Conservation (phyloP, 805 yeast species). For the Ogataea pilisensis region DNA sequence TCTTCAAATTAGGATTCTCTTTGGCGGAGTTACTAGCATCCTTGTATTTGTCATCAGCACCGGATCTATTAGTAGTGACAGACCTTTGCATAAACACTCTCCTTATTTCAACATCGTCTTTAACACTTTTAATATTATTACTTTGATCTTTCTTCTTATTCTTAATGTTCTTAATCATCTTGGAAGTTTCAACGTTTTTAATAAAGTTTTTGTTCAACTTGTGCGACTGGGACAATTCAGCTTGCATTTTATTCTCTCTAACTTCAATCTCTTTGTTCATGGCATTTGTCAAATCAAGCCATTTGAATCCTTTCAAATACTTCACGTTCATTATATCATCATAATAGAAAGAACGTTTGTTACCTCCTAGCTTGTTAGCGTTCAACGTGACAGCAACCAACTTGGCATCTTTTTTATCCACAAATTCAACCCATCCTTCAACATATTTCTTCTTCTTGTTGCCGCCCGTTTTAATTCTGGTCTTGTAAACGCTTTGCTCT, state of each 20-base stretch:
- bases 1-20: slow-evolving; percentile 31
- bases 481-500: slow-evolving; percentile 56
- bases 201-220: slow-evolving; percentile 82
- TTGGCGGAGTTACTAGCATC: slow-evolving; percentile 30
- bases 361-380: slow-evolving; percentile 88
- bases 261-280: slow-evolving; percentile 86
- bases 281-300: slow-evolving; percentile 92
- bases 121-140: slow-evolving; percentile 8
- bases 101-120: slow-evolving; percentile 35
- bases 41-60: slow-evolving; percentile 48
- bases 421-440: slow-evolving; percentile 97
- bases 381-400: slow-evolving; percentile 81
- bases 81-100: slow-evolving; percentile 69
- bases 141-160: slow-evolving; percentile 40
- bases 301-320: slow-evolving; percentile 86
- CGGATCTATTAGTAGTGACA: slow-evolving; percentile 63
- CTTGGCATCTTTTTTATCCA: slow-evolving; percentile 81
- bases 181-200: slow-evolving; percentile 79
- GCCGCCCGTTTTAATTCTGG: slow-evolving; percentile 82
- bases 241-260: slow-evolving; percentile 79
- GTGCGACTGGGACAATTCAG: slow-evolving; percentile 86
- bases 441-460: slow-evolving; percentile 82
- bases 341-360: slow-evolving; percentile 83
- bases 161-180: slow-evolving; percentile 68
- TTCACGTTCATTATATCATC: slow-evolving; percentile 92